A percentile compares a stretch with the other conserved stretches of the same genome.
Evolutionary conservation across 1,139 yeast species (phyloP).

Genomic region (Sporopachydermia cereana): DNA sequence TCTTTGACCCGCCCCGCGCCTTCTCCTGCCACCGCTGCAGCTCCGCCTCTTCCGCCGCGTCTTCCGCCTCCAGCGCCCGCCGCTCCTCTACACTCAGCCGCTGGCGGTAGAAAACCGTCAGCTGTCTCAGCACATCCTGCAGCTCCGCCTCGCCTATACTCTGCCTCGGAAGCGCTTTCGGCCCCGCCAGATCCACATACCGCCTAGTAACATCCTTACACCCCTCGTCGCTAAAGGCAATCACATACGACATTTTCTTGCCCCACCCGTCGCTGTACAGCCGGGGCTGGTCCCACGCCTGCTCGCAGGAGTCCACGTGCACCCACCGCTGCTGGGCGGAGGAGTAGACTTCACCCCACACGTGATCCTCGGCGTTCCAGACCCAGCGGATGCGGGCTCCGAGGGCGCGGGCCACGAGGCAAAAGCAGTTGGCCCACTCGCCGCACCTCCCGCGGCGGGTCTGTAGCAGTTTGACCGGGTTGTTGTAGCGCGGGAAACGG

Average conservation of each 20-base stretch:
- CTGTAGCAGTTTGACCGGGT: conserved; percentile 47
- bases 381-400: conserved; percentile 57
- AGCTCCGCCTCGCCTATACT: conserved; percentile 34
- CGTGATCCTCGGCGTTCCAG: conserved; percentile 91
- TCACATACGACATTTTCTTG: conserved; percentile 77
- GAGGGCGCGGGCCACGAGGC: conserved; percentile 55
- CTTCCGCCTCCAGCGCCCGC: conserved; percentile 19
- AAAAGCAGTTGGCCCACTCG: conserved; percentile 86
- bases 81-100: conserved; percentile 23
- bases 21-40: conserved; percentile 8
- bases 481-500: conserved; percentile 68
- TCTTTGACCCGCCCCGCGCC: background rate
- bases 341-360: conserved; percentile 89
- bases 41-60: conserved; percentile 10
- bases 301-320: conserved; percentile 85
- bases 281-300: conserved; percentile 68
- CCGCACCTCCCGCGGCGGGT: conserved; percentile 81
- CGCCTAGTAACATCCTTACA: conserved; percentile 57
- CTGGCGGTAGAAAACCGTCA: conserved; percentile 31
- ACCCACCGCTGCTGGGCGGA: conserved; percentile 55
- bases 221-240: conserved; percentile 55
- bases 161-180: conserved; percentile 40
- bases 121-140: conserved; percentile 23
- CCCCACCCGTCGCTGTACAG: conserved; percentile 85
- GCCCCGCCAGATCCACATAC: conserved; percentile 42